phyloP scores from a whole-genome alignment of 1,284 basidiomycete species.

The Ustilago esculenta region DNA sequence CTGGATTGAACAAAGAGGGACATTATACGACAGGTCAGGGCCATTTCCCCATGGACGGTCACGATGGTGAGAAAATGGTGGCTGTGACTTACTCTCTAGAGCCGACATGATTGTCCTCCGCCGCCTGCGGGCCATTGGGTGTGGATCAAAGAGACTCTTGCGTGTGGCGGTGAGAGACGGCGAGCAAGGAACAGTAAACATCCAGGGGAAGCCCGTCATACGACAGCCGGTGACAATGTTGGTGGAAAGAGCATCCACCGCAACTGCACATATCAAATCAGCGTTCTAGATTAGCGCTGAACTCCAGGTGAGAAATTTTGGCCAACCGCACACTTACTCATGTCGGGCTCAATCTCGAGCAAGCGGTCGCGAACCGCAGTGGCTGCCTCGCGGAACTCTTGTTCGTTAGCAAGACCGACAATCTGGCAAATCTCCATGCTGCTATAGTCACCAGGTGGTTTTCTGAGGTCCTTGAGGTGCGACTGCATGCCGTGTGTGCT shows the following conservation, averaged over 20 bases:
- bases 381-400: slow-evolving; percentile 36
- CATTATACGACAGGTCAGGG: too few species aligned
- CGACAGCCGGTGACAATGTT: slow-evolving; percentile 51
- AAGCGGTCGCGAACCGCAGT: slow-evolving; percentile 35
- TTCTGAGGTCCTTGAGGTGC: slow-evolving; percentile 21
- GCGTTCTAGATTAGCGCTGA: too few species aligned
- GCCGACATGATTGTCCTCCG: slow-evolving; percentile 10
- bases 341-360: slow-evolving; percentile 42
- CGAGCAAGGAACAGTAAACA: slow-evolving; percentile 49
- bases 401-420: slow-evolving; percentile 17
- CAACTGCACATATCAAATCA: too few species aligned
- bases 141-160: slow-evolving; percentile 31
- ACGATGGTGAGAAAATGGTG: too few species aligned
- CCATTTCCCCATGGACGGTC: too few species aligned
- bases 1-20: too few species aligned
- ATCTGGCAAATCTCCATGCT: slow-evolving; percentile 29
- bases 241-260: slow-evolving; percentile 54
- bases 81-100: too few species aligned
- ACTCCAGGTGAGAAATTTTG: too few species aligned
- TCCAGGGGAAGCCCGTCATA: slow-evolving; percentile 47
- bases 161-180: slow-evolving; percentile 38
- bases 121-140: slow-evolving; percentile 47
- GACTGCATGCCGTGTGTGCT: slow-evolving; percentile 30
- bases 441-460: slow-evolving; percentile 31
- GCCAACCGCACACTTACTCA: slow-evolving; percentile 46